These are phyloP conservation scores for Cladosporium austrohemisphaericum DNA, from an alignment of 2,329 filamentous ascomycete genomes.

Conservation along the genomic window DNA sequence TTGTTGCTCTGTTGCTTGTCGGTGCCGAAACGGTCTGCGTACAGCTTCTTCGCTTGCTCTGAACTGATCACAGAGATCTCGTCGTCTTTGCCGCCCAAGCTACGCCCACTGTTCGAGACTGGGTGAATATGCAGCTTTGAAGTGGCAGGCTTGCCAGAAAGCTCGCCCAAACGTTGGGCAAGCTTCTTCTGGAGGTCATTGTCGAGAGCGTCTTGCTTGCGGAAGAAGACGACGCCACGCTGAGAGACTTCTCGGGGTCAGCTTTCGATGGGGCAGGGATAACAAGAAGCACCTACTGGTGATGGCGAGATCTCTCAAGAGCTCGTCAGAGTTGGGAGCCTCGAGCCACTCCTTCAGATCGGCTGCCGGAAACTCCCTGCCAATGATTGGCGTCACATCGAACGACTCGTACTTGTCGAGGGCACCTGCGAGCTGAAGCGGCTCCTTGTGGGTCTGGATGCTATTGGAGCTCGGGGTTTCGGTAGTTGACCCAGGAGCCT, in stretches of 20 bases:
- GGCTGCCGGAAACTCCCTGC: conserved; percentile 43
- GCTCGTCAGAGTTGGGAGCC: conserved; percentile 35
- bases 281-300: conserved; percentile 47
- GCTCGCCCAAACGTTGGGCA: conserved; percentile 55
- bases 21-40: conserved; percentile 37
- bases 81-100: conserved; percentile 51
- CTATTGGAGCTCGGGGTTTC: background rate
- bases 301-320: conserved; percentile 46
- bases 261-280: background rate
- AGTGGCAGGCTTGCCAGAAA: conserved; percentile 55
- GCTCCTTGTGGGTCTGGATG: conserved; percentile 14
- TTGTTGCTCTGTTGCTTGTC: conserved; percentile 41
- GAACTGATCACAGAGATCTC: conserved; percentile 64
- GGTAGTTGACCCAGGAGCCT: background rate
- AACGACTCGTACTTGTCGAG: conserved; percentile 45
- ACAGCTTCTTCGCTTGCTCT: conserved; percentile 49
- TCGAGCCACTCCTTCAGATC: conserved; percentile 35
- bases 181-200: conserved; percentile 63
- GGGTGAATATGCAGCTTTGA: conserved; percentile 61
- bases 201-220: conserved; percentile 57
- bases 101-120: conserved; percentile 52
- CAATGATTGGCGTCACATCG: conserved; percentile 51
- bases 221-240: conserved; percentile 68
- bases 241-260: conserved; percentile 53
- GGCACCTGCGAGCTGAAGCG: conserved; percentile 38